Conservation (phyloP, 2,329 filamentous ascomycete genomes). For the Colletotrichum filicis region DNA sequence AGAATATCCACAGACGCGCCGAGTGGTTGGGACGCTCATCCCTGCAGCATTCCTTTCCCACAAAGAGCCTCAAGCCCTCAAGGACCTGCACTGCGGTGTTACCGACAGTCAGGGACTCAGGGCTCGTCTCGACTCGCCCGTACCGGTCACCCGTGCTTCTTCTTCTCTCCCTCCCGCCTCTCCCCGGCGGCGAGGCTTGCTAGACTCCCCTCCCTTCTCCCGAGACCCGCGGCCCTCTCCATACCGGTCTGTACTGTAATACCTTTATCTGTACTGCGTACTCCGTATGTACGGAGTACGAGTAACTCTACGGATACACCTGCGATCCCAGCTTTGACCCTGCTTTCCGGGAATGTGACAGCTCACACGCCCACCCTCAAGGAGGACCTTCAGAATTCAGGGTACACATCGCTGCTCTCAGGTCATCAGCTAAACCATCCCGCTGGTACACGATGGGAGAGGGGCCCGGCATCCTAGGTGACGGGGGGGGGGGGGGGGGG, state of each 20-base stretch:
- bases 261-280: neutral
- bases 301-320: neutral
- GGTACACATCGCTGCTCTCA: constrained; percentile 35
- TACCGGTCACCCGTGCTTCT: neutral
- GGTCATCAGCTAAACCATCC: constrained; percentile 27
- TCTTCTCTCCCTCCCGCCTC: neutral
- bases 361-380: constrained; percentile 6
- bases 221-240: neutral
- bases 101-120: constrained; percentile 14
- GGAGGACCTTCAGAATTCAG: constrained; percentile 20
- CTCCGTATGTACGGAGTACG: too few relatives aligned
- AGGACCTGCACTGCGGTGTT: constrained; percentile 23
- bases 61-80: neutral
- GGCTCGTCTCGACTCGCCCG: neutral
- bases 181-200: constrained; percentile 22
- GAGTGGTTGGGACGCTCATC: constrained; percentile 17
- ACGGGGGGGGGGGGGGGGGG: constrained; percentile 8
- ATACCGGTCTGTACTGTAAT: neutral
- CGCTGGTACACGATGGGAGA: constrained; percentile 18
- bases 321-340: constrained; percentile 15
- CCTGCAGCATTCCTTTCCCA: neutral
- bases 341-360: constrained; percentile 30
- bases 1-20: constrained; percentile 24
- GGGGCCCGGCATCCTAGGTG: neutral
- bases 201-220: neutral